Evolutionary conservation across 768 basidiomycete species (phyloP).

Genomic region (Floccularia luteovirens): DNA sequence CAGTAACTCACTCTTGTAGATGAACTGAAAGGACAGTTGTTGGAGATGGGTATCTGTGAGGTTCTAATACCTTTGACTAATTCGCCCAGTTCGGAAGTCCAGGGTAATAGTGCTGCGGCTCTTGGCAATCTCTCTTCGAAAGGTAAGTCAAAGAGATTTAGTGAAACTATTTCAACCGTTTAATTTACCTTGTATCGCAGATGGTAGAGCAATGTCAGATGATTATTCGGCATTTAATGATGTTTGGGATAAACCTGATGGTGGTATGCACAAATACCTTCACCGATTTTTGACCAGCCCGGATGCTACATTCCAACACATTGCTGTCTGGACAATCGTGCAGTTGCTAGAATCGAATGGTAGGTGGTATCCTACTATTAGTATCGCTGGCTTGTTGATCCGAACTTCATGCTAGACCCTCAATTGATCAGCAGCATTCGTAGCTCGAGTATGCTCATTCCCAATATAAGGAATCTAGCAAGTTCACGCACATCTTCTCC

Average conservation of each 20-base stretch:
- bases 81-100: slow-evolving; percentile 94
- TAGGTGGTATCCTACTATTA: slow-evolving; percentile 18
- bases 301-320: slow-evolving; percentile 98
- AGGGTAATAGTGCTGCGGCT: slow-evolving; percentile 97
- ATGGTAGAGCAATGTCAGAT: slow-evolving; percentile 67
- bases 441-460: slow-evolving; percentile 68
- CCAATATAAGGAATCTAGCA: slow-evolving; percentile 82
- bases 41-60: slow-evolving; percentile 98
- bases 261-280: slow-evolving; percentile 93
- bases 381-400: too few species aligned
- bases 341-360: slow-evolving; percentile 96
- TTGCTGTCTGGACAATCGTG: slow-evolving; percentile 99
- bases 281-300: slow-evolving; percentile 89
- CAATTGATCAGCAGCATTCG: slow-evolving; percentile 89
- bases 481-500: slow-evolving; percentile 63
- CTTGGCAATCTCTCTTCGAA: slow-evolving; percentile 97
- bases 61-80: slow-evolving; percentile 95
- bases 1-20: slow-evolving; percentile 40
- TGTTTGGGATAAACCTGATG: slow-evolving; percentile 97
- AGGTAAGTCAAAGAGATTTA: slow-evolving; percentile 37
- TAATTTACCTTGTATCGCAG: slow-evolving; percentile 27
- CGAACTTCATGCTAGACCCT: too few species aligned
- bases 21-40: slow-evolving; percentile 90
- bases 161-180: background rate
- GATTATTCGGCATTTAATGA: slow-evolving; percentile 97